phyloP scores from a whole-genome alignment of 2,329 filamentous ascomycete species.

The Incumbomyces delicatus region DNA sequence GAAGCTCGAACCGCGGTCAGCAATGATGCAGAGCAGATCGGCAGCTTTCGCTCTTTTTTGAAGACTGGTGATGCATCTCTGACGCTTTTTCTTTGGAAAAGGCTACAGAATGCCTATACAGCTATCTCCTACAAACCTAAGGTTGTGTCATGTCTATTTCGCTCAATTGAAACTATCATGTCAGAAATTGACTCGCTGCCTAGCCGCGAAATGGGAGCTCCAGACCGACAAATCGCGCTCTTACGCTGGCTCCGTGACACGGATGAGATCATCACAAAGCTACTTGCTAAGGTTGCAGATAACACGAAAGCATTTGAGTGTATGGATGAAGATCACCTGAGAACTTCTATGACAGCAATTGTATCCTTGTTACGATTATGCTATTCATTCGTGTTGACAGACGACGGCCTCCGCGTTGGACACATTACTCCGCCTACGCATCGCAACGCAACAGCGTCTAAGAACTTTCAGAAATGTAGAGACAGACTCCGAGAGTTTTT shows the following conservation, averaged over 20 bases:
- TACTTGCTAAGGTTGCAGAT: slow-evolving; percentile 59
- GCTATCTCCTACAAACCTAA: slow-evolving; percentile 79
- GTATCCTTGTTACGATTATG: slow-evolving; percentile 63
- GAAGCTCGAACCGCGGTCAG: slow-evolving; percentile 17
- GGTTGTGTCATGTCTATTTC: slow-evolving; percentile 75
- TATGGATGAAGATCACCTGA: slow-evolving; percentile 69
- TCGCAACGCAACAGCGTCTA: slow-evolving; percentile 37
- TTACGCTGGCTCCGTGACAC: slow-evolving; percentile 69
- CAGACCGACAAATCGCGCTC: slow-evolving; percentile 59
- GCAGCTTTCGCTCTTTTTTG: slow-evolving; percentile 78
- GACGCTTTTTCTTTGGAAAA: slow-evolving; percentile 78
- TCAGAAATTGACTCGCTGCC: slow-evolving; percentile 55
- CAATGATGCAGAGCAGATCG: slow-evolving; percentile 38
- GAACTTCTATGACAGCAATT: slow-evolving; percentile 60
- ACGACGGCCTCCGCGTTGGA: slow-evolving; percentile 76
- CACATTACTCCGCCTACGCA: slow-evolving; percentile 53
- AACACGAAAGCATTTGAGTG: slow-evolving; percentile 68
- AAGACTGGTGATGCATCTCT: slow-evolving; percentile 71
- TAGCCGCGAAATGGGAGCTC: slow-evolving; percentile 41
- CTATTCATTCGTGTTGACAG: slow-evolving; percentile 69
- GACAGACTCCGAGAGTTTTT: slow-evolving; percentile 77
- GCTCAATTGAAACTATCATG: slow-evolving; percentile 75
- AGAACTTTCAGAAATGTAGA: slow-evolving; percentile 41
- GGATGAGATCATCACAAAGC: slow-evolving; percentile 63
- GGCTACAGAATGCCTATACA: slow-evolving; percentile 80